A percentile compares a stretch with the other conserved stretches of the same genome.
phyloP scores from a whole-genome alignment of 345 rosid genomes.

The Reutealis trisperma region DNA sequence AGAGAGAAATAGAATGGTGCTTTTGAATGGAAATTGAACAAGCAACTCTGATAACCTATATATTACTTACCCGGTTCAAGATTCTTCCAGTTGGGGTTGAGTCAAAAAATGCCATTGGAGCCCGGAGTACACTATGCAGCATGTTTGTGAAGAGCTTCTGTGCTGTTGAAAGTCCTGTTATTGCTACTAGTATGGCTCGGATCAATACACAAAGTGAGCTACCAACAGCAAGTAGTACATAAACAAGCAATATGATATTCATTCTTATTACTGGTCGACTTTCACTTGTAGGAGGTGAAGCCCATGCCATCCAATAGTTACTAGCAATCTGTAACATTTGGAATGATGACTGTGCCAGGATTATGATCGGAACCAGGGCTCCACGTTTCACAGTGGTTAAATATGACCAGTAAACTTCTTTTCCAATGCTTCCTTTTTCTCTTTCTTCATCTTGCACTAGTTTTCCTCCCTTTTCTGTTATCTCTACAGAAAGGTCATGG shows the following conservation, averaged over 20 bases:
- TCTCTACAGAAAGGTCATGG: conserved; percentile 56
- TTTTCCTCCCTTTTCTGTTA: conserved; percentile 62
- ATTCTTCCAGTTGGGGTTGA: conserved; percentile 96
- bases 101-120: conserved; percentile 95
- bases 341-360: conserved; percentile 83
- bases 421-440: conserved; percentile 88
- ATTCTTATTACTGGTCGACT: conserved; percentile 48
- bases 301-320: conserved; percentile 97
- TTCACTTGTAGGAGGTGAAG: conserved; percentile 69
- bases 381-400: conserved; percentile 73
- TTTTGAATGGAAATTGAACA: not conserved
- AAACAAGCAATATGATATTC: conserved; percentile 65
- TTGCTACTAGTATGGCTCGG: conserved; percentile 63
- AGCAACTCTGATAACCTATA: not conserved
- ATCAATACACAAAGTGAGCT: conserved; percentile 73
- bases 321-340: conserved; percentile 81
- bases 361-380: conserved; percentile 64
- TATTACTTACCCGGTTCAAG: conserved; percentile 72
- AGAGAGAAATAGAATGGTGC: no score
- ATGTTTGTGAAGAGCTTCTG: conserved; percentile 71
- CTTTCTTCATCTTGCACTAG: conserved; percentile 91
- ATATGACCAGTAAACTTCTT: conserved; percentile 83
- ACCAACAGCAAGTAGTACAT: conserved; percentile 61
- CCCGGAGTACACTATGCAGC: conserved; percentile 67
- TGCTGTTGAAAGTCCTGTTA: conserved; percentile 76